Evolutionary conservation across 805 yeast species (phyloP), one percentile per base, ranked within the genome.

Genomic region (Brettanomyces bruxellensis): DNA sequence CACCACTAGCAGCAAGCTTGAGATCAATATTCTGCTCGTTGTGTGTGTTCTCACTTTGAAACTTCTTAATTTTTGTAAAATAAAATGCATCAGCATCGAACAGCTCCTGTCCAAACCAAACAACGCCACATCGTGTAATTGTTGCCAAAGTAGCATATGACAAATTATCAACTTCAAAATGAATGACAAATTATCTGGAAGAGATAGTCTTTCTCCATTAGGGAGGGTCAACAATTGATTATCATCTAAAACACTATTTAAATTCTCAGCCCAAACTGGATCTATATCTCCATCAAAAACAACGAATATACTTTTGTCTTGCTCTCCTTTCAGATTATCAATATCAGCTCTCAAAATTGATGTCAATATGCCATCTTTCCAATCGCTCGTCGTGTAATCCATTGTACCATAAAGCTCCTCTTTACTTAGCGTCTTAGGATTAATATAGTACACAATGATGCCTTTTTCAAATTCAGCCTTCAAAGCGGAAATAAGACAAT

Each of bases 251-350:
- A 89, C 93, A 66, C 95, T 84, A 66, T 91, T 91, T 52, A 91
- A 67, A 47, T 84, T 83, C 56, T 91, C 98, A 1, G 87, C 87
- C 95, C 97, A 91, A 37, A 78, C 81, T 0, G 98, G 97, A 58
- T 91, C 97, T 34, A 91, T 76, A 55, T 88, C 96, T 37, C 97
- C 95, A 63, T 91, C 97, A 58, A 91, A 85, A 0, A 90, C 73
- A 48, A 91, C 73, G 93, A 95, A 89, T 13, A 80, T 71, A 3
- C 71, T 61, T 48, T 74, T 78, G 2, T 65, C 51, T 7, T 59
- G 53, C 50, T 84, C 90, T 1, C 87, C 88, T 40, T 84, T 66
- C 13, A 75, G 52, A 50, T 81, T 81, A 3, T 71, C 74, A 3
- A 61, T 62, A 0, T 83, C 72, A 44, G 68, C 70, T 51, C 98